phyloP scores from a whole-genome alignment of 768 basidiomycete species.

The Macrolepiota albuminosa region DNA sequence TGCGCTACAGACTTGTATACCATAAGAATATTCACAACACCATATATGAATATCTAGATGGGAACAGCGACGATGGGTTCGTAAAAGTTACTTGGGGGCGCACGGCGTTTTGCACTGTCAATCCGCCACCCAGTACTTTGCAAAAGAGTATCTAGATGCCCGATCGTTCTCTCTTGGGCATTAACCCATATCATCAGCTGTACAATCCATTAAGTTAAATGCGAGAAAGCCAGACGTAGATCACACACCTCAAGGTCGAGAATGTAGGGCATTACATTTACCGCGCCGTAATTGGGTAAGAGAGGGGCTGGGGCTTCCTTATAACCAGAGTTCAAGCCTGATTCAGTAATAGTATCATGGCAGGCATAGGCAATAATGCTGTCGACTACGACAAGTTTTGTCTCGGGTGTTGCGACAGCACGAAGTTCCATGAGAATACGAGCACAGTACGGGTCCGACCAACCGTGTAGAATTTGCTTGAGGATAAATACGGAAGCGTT shows the following conservation, averaged over 20 bases:
- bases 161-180: slow-evolving; percentile 9
- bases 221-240: not conserved
- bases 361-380: slow-evolving; percentile 26
- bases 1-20: not conserved
- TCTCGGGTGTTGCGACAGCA: slow-evolving; percentile 25
- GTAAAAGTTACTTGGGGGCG: slow-evolving; percentile 7
- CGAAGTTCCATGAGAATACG: slow-evolving; percentile 31
- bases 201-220: not conserved
- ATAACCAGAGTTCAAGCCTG: not conserved
- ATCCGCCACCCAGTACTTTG: slow-evolving; percentile 8
- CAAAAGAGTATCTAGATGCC: slow-evolving; percentile 4
- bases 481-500: slow-evolving; percentile 33
- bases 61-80: slow-evolving; percentile 10
- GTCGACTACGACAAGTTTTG: slow-evolving; percentile 34
- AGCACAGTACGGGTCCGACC: slow-evolving; percentile 26
- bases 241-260: slow-evolving; percentile 2
- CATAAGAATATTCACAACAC: not conserved
- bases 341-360: not conserved
- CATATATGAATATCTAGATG: not conserved
- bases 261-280: slow-evolving; percentile 1
- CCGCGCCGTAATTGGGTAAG: slow-evolving; percentile 8
- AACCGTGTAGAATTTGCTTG: slow-evolving; percentile 33
- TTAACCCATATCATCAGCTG: slow-evolving; percentile 14
- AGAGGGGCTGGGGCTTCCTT: slow-evolving; percentile 6
- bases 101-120: not conserved